Evolutionary conservation across 805 yeast species (phyloP).

Genomic region (Yamadazyma kitorensis): DNA sequence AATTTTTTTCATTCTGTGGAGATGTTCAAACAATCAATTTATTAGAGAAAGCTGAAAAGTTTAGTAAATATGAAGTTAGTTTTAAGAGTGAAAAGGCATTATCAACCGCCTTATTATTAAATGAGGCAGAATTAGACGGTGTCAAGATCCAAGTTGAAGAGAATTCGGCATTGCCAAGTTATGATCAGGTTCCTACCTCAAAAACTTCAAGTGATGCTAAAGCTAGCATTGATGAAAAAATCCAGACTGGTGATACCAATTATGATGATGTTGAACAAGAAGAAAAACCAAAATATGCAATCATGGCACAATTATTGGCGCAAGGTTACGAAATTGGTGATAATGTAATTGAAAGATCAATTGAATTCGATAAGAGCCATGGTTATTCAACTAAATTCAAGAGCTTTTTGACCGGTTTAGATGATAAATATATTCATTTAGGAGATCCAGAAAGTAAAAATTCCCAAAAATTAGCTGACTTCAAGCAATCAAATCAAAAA

Average conservation of each 20-base stretch:
- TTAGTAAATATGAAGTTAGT: slow-evolving; percentile 44
- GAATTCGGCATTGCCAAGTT: slow-evolving; percentile 7
- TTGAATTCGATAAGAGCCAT: slow-evolving; percentile 60
- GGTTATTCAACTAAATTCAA: slow-evolving; percentile 60
- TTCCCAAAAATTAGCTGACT: slow-evolving; percentile 38
- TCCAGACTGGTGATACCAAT: slow-evolving; percentile 27
- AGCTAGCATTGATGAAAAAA: slow-evolving; percentile 14
- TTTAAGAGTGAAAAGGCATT: slow-evolving; percentile 62
- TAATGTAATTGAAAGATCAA: slow-evolving; percentile 55
- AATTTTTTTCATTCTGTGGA: slow-evolving; percentile 78
- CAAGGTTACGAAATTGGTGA: slow-evolving; percentile 73
- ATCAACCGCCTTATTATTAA: slow-evolving; percentile 64
- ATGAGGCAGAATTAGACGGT: slow-evolving; percentile 73
- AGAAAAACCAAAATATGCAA: slow-evolving; percentile 70
- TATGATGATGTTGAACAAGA: slow-evolving; percentile 65
- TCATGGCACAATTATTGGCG: slow-evolving; percentile 71
- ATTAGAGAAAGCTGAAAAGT: slow-evolving; percentile 23
- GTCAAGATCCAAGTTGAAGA: slow-evolving; percentile 47
- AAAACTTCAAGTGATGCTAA: slow-evolving; percentile 10
- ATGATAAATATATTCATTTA: slow-evolving; percentile 56
- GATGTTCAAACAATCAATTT: slow-evolving; percentile 34
- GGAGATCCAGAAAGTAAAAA: slow-evolving; percentile 48
- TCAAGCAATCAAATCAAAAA: slow-evolving; percentile 3
- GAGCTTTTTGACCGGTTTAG: slow-evolving; percentile 52
- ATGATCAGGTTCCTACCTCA: slow-evolving; percentile 11